These are phyloP conservation scores for Pyrenochaeta sp. DNA, from an alignment of 2,329 filamentous ascomycete species.

Conservation along the genomic window DNA sequence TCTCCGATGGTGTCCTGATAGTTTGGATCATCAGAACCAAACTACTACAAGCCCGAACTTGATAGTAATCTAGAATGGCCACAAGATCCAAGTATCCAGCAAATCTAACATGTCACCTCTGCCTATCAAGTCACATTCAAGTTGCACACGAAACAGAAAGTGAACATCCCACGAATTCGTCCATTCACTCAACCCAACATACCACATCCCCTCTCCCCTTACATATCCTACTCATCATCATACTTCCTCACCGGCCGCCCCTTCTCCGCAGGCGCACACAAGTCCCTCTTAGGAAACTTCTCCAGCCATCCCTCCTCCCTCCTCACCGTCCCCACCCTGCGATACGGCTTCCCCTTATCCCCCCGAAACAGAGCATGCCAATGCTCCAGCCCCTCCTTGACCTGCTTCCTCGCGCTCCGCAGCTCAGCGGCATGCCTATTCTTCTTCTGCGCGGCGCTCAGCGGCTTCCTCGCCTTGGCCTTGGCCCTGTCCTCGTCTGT, in stretches of 20 bases:
- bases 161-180: not conserved
- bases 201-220: not conserved
- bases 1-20: no score
- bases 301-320: constrained; percentile 68
- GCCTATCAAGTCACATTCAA: no score
- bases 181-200: no score
- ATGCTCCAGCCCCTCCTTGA: constrained; percentile 72
- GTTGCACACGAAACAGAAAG: no score
- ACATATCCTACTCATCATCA: constrained; percentile 16
- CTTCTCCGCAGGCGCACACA: constrained; percentile 76
- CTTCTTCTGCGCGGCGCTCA: constrained; percentile 52
- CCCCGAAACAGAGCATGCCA: constrained; percentile 82
- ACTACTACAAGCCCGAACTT: no score
- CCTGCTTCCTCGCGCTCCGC: constrained; percentile 68
- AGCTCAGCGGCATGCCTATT: constrained; percentile 68
- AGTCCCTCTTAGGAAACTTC: constrained; percentile 61
- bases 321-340: constrained; percentile 77
- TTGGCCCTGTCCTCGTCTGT: constrained; percentile 33
- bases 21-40: no score
- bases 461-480: constrained; percentile 25
- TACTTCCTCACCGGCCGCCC: constrained; percentile 64
- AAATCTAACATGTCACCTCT: not conserved
- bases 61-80: not conserved
- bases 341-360: constrained; percentile 78
- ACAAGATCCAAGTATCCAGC: not conserved